A percentile compares a stretch with the other conserved stretches of the same genome.
Evolutionary conservation across 805 yeast genomes (phyloP).

Genomic region (Kazachstania africana): DNA sequence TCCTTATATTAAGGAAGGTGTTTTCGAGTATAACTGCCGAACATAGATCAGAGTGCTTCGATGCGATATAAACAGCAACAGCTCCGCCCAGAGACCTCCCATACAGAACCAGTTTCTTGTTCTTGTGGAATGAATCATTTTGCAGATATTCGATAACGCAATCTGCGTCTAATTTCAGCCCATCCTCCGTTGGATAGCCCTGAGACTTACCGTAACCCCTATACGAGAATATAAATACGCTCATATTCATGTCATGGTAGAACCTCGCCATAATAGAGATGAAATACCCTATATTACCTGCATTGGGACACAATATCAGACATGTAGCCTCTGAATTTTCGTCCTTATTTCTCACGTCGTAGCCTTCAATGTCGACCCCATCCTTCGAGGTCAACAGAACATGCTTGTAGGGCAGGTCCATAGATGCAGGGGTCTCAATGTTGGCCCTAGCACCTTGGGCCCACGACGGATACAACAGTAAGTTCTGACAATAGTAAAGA

Average conservation of each 20-base stretch:
- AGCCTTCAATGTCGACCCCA: slow-evolving; percentile 57
- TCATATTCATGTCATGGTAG: slow-evolving; percentile 49
- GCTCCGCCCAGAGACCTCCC: slow-evolving; percentile 96
- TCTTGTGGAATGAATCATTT: slow-evolving; percentile 37
- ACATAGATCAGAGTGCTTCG: slow-evolving; percentile 38
- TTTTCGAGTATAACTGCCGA: slow-evolving; percentile 72
- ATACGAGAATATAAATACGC: slow-evolving; percentile 77
- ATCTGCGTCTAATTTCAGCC: slow-evolving; percentile 74
- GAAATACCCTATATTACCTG: slow-evolving; percentile 90
- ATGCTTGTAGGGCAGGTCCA: slow-evolving; percentile 54
- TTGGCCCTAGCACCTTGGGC: slow-evolving; percentile 58
- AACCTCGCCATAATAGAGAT: slow-evolving; percentile 69
- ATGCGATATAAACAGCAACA: slow-evolving; percentile 72
- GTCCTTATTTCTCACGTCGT: slow-evolving; percentile 27
- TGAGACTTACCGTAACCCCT: slow-evolving; percentile 82
- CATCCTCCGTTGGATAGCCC: slow-evolving; percentile 66
- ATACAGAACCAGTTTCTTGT: slow-evolving; percentile 49
- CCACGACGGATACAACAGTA: slow-evolving; percentile 72
- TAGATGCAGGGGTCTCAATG: slow-evolving; percentile 70
- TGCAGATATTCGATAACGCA: slow-evolving; percentile 48
- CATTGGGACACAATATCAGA: slow-evolving; percentile 77
- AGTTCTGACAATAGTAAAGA: slow-evolving; percentile 49
- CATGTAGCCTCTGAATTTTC: slow-evolving; percentile 44
- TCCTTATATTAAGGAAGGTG: slow-evolving; percentile 66
- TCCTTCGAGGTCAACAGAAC: slow-evolving; percentile 54